Base-by-base conservation (phyloP, 805 yeast genomes). In the Sugiyamaella valdiviana region DNA sequence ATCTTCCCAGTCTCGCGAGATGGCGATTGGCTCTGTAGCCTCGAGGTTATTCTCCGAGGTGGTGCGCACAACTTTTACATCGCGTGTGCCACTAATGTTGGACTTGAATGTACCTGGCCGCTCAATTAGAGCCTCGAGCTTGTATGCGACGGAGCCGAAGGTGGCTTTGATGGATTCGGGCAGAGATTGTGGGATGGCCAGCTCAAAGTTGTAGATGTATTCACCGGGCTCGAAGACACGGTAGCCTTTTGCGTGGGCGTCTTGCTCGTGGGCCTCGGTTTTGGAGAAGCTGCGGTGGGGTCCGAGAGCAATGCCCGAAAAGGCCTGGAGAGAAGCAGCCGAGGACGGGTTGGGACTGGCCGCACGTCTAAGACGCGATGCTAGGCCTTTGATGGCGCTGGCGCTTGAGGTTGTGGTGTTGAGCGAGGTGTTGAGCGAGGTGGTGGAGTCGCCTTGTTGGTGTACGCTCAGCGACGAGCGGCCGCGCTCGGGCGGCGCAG, bases 1-100 rank as follows among this genome's bases (percentile, higher is more conserved):
- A 62, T 86, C 89, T 64, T 91, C 98, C 99, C 99, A 93, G 55
- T 86, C 91, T 51, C 95, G 75, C 22, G 83, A 75, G 35, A 93
- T 88, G 3, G 88, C 85, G 46, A 93, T 91, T 0, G 99, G 98
- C 62, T 93, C 99, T 53, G 84, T 82, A 60, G 85, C 91, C 63
- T 93, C 98, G 20, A 83, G 75, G 37, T 88, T 85, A 36, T 77
- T 78, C 49, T 85, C 89, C 1, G 86, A 73, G 9, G 90, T 90
- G 0, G 89, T 75, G 53, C 99, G 72, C 3, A 93, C 77, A 15
- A 93, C 69, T 1, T 70, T 72, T 1, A 93, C 73, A 1, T 85
- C 85, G 35, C 77, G 63, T 48, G 73, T 72, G 1, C 89, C 93
- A 5, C 67, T 60, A 22, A 93, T 65, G 57, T 83, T 85, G 20